A percentile compares a stretch with the other conserved stretches of the same genome.
These are phyloP conservation scores for Diaporthe sp. DNA, from an alignment of 2,329 filamentous ascomycete genomes.

Conservation along the genomic window DNA sequence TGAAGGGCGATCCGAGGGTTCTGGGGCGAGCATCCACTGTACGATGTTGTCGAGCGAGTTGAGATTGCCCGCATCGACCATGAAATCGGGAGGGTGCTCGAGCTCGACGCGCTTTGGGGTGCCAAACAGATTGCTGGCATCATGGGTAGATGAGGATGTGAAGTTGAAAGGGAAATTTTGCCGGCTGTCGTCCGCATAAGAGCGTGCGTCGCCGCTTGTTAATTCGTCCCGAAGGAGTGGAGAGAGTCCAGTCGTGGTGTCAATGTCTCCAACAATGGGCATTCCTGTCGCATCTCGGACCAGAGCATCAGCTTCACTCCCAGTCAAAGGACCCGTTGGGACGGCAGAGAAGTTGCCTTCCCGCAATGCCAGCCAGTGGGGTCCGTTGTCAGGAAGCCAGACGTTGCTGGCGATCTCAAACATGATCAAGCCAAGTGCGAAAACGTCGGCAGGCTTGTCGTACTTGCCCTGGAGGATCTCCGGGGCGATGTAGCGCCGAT, in stretches of 20 bases:
- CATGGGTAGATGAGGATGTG: conserved; percentile 44
- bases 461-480: conserved; percentile 90
- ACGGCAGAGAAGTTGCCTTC: conserved; percentile 91
- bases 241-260: conserved; percentile 35
- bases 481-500: conserved; percentile 95
- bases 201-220: conserved; percentile 32
- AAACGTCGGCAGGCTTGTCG: conserved; percentile 93
- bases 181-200: neutral
- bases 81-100: conserved; percentile 82
- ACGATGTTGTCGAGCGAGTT: conserved; percentile 88
- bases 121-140: conserved; percentile 59
- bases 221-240: conserved; percentile 27
- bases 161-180: conserved; percentile 43
- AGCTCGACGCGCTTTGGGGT: conserved; percentile 63
- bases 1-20: conserved; percentile 79
- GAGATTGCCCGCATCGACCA: conserved; percentile 80
- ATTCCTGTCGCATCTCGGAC: conserved; percentile 81
- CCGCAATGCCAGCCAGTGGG: conserved; percentile 89
- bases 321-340: conserved; percentile 80
- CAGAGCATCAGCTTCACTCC: conserved; percentile 78
- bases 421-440: conserved; percentile 93
- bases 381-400: conserved; percentile 91
- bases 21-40: conserved; percentile 86
- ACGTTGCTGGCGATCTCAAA: conserved; percentile 96
- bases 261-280: conserved; percentile 60